Percentiles rank a stretch among this genome's conserved stretches.
Conservation (phyloP, 345 rosid genomes). For the Eutrema japonicum region DNA sequence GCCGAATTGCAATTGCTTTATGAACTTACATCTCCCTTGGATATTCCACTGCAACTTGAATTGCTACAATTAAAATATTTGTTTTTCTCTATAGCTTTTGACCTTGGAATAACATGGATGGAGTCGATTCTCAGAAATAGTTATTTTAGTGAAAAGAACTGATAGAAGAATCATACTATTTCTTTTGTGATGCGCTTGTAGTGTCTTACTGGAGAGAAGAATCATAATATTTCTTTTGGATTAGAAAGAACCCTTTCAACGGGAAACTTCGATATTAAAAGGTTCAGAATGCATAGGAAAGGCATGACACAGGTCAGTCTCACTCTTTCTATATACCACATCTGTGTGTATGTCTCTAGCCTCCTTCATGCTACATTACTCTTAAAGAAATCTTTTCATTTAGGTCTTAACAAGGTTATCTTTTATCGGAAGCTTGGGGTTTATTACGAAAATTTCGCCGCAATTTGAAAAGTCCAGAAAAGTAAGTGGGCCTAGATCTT, state of each 20-base stretch:
- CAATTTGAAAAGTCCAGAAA: conserved; percentile 97
- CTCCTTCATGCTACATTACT: conserved; percentile 21
- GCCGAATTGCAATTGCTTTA: conserved; percentile 16
- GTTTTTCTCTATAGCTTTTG: conserved; percentile 18
- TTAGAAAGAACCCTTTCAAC: conserved; percentile 93
- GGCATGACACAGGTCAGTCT: conserved; percentile 88
- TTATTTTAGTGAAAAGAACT: conserved; percentile 1
- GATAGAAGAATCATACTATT: not conserved
- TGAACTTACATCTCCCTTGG: conserved; percentile 23
- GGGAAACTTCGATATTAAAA: conserved; percentile 87
- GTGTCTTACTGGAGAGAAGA: conserved; percentile 49
- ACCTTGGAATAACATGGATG: conserved; percentile 21
- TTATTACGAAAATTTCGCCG: conserved; percentile 75
- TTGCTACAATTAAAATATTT: not conserved
- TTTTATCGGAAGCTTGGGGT: conserved; percentile 78
- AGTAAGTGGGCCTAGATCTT: conserved; percentile 99
- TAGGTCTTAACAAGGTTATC: conserved; percentile 87
- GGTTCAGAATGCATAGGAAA: conserved; percentile 95
- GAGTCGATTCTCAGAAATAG: conserved; percentile 15
- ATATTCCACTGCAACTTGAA: conserved; percentile 22
- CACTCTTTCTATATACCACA: conserved; percentile 17
- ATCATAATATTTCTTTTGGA: conserved; percentile 52
- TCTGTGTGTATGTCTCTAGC: conserved; percentile 18
- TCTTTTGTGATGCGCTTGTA: conserved; percentile 35
- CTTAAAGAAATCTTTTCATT: conserved; percentile 38